Base-by-base conservation (phyloP, 352 stramenopile species). In the Phytophthora multivora region DNA sequence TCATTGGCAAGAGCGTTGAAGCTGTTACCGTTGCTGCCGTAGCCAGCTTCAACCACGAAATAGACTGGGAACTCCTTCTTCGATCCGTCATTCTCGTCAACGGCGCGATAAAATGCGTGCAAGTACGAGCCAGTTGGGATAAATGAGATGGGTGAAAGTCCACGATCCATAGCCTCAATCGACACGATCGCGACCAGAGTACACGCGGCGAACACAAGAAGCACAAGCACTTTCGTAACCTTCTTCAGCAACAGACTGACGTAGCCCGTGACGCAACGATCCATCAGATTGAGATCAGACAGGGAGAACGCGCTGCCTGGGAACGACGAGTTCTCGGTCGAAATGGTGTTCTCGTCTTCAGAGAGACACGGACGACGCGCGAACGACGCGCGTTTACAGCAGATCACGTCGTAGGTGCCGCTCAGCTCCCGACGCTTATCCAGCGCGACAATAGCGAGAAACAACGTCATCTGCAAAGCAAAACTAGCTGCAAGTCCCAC, bases 361-460 rank as follows among this genome's bases (percentile, higher is more conserved):
- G 70, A 76, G 6, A 73, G 31, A 21, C 71, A 41, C 9, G 63
- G 19, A 10, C 62, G 56, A 25, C 59, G 59, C 33, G 53, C 33
- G 49, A 59, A 70, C 9, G 67, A 64, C 7, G 53, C 47, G 5
- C 68, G 70, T 13, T 75, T 68, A 41, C 81, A 90, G 47, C 79
- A 90, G 23, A 86, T 46, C 4, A 90, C 51, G 30, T 90, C 81
- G 56, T 85, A 89, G 31, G 67, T 78, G 13, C 75, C 77, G 12
- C 63, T 71, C 5, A 91, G 43, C 46, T 91, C 82, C 21, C 80
- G 80, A 43, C 80, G 84, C 65, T 90, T 90, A 57, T 91, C 82
- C 5, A 93, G 62, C 19, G 68, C 75, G 10, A 93, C 54, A 28
- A 90, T 78, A 5, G 78, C 59, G 9, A 91, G 40, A 28, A 91